A percentile compares a stretch with the other conserved stretches of the same genome.
phyloP scores from a whole-genome alignment of 768 basidiomycete genomes.

The Hydnomerulius pinastri region DNA sequence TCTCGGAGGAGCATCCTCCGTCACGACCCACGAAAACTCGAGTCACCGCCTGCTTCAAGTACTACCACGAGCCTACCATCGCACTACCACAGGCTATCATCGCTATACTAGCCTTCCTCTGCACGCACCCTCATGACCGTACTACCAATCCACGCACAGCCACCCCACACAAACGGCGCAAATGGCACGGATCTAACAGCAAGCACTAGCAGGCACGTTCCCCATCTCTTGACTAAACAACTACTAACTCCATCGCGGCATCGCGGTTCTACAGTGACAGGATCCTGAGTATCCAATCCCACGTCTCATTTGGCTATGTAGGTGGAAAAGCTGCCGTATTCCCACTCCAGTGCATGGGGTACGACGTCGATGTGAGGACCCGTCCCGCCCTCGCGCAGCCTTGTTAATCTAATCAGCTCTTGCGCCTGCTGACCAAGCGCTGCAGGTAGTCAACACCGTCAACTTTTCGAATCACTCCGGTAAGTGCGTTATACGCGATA shows the following conservation, averaged over 20 bases:
- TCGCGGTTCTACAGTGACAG: conserved; percentile 47
- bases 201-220: conserved; percentile 9
- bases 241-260: conserved; percentile 8
- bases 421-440: conserved; percentile 6
- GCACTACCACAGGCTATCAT: too few relatives aligned
- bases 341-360: conserved; percentile 84
- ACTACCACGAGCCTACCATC: too few relatives aligned
- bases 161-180: not conserved
- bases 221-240: not conserved
- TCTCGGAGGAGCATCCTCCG: too few relatives aligned
- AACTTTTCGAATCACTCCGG: conserved; percentile 96
- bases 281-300: conserved; percentile 89
- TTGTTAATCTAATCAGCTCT: not conserved
- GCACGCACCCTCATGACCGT: conserved; percentile 7
- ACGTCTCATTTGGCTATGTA: conserved; percentile 93
- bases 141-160: not conserved
- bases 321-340: conserved; percentile 83
- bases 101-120: not conserved
- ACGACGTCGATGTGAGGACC: conserved; percentile 85
- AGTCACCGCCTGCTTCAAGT: too few relatives aligned
- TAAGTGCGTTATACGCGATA: conserved; percentile 29
- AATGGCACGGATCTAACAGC: not conserved
- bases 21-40: too few relatives aligned
- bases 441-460: conserved; percentile 84
- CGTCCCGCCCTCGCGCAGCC: conserved; percentile 1